A percentile compares a stretch with the other conserved stretches of the same genome.
phyloP scores from a whole-genome alignment of 345 rosid species.

The Brassica juncea region DNA sequence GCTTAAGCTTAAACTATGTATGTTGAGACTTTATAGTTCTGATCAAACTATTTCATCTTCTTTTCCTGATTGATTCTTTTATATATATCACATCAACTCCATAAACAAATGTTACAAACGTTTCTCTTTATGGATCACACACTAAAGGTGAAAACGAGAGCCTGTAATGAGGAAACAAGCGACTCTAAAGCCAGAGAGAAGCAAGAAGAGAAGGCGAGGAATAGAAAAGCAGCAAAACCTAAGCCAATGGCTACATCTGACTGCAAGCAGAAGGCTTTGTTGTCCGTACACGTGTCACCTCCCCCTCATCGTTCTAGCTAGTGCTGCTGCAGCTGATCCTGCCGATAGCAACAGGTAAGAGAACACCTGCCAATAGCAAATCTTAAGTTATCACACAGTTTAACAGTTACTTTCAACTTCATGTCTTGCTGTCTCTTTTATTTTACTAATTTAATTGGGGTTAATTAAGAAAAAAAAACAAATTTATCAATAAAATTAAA shows the following conservation, averaged over 20 bases:
- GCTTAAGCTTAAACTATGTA: slow-evolving; percentile 29
- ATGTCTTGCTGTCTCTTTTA: not conserved
- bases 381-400: not conserved
- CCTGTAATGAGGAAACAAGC: slow-evolving; percentile 77
- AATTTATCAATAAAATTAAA: too few relatives aligned
- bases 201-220: slow-evolving; percentile 69
- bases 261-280: slow-evolving; percentile 70
- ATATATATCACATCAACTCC: not conserved
- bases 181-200: slow-evolving; percentile 89
- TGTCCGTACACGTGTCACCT: slow-evolving; percentile 48
- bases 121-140: not conserved
- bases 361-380: slow-evolving; percentile 53
- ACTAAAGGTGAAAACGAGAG: slow-evolving; percentile 74
- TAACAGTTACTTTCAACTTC: not conserved
- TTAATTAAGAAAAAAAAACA: too few relatives aligned
- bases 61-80: not conserved
- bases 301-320: slow-evolving; percentile 68
- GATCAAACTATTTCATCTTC: not conserved
- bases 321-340: slow-evolving; percentile 70
- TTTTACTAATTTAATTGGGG: not conserved
- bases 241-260: slow-evolving; percentile 69
- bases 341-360: slow-evolving; percentile 84
- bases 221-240: slow-evolving; percentile 81
- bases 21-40: not conserved
- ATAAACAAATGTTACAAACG: not conserved